A percentile compares a stretch with the other conserved stretches of the same genome.
Evolutionary conservation across 2,329 filamentous ascomycete genomes (phyloP).

Genomic region (Plenodomus biglobosus): DNA sequence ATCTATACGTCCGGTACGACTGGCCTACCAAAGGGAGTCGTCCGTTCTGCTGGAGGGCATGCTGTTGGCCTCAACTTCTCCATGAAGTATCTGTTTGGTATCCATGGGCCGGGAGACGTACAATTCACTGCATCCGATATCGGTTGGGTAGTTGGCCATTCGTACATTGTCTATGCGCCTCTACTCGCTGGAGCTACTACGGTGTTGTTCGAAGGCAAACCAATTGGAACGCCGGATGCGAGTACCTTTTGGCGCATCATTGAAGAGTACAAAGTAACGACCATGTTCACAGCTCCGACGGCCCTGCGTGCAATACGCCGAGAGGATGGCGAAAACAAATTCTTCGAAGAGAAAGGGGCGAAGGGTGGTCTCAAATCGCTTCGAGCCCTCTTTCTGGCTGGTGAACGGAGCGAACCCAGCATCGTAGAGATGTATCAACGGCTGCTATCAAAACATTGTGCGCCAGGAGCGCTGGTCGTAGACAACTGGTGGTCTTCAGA

Average conservation of each 20-base stretch:
- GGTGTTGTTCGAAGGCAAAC: constrained; percentile 91
- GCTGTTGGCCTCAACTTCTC: constrained; percentile 82
- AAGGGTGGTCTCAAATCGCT: constrained; percentile 72
- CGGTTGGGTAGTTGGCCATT: constrained; percentile 79
- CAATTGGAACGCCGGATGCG: constrained; percentile 83
- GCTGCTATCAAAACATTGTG: constrained; percentile 67
- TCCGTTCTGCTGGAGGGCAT: constrained; percentile 81
- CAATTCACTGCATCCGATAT: constrained; percentile 82
- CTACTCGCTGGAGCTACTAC: constrained; percentile 83
- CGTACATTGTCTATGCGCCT: constrained; percentile 85
- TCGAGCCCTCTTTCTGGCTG: constrained; percentile 78
- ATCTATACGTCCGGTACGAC: constrained; percentile 88
- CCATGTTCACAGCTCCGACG: constrained; percentile 78
- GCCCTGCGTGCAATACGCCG: constrained; percentile 84
- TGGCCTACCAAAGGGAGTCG: constrained; percentile 77
- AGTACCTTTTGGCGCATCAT: constrained; percentile 86
- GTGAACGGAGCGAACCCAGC: constrained; percentile 84
- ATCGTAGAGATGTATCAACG: constrained; percentile 80
- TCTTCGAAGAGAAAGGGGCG: constrained; percentile 64
- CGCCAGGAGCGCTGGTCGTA: constrained; percentile 62
- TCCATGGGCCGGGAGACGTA: constrained; percentile 82
- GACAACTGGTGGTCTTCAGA: constrained; percentile 78
- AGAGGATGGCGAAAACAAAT: constrained; percentile 74
- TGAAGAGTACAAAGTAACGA: constrained; percentile 81
- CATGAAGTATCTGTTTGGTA: constrained; percentile 78